These are phyloP conservation scores for Peziza echinospora DNA, from an alignment of 495 filamentous ascomycete genomes.

Conservation along the genomic window DNA sequence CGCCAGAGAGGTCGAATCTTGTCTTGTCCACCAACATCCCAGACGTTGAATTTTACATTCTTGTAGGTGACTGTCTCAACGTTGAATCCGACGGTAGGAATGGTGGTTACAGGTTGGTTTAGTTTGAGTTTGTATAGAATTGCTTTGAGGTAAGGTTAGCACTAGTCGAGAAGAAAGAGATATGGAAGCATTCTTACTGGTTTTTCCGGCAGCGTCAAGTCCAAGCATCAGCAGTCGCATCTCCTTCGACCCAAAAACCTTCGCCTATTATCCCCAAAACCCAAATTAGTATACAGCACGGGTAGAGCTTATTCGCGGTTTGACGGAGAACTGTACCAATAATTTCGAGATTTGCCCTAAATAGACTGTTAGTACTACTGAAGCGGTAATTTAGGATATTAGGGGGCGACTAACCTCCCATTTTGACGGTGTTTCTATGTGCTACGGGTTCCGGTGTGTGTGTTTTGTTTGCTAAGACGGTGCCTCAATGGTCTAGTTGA, in stretches of 20 bases:
- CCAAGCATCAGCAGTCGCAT: slow-evolving; percentile 97
- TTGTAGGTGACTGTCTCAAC: slow-evolving; percentile 98
- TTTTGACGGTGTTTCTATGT: no score
- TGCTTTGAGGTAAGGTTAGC: slow-evolving; percentile 26
- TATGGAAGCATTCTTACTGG: slow-evolving; percentile 34
- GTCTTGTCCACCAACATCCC: slow-evolving; percentile 98
- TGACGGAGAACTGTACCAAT: no score
- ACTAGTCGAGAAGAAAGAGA: neutral
- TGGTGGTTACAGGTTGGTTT: slow-evolving; percentile 95
- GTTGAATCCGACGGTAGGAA: slow-evolving; percentile 97
- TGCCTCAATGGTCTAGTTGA: no score
- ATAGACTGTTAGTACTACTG: no score
- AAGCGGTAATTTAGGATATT: no score
- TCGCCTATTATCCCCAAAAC: no score
- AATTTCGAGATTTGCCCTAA: no score
- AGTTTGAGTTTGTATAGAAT: slow-evolving; percentile 99
- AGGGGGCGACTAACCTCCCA: no score
- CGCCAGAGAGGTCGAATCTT: slow-evolving; percentile 96
- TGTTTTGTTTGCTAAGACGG: no score
- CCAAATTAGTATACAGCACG: no score
- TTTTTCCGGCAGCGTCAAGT: slow-evolving; percentile 94
- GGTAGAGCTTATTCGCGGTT: no score
- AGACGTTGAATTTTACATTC: slow-evolving; percentile 98
- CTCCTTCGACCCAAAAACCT: slow-evolving; percentile 97
- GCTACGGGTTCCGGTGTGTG: no score